These are phyloP conservation scores for Colletotrichum sp. DNA, from an alignment of 2,329 filamentous ascomycete genomes.

Conservation along the genomic window DNA sequence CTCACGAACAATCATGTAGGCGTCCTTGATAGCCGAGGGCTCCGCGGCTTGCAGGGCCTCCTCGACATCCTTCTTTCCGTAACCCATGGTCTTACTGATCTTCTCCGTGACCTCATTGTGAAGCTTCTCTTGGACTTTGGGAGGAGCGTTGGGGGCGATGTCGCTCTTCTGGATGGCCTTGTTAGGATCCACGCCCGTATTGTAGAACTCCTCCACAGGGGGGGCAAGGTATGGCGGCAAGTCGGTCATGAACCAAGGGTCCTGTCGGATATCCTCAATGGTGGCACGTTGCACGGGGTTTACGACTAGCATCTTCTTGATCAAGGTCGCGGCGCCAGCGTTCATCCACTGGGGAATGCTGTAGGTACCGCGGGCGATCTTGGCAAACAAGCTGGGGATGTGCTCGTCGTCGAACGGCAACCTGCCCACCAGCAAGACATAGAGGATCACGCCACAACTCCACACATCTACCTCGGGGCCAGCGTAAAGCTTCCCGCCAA, in stretches of 20 bases:
- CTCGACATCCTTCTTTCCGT: slow-evolving; percentile 92
- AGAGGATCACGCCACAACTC: slow-evolving; percentile 93
- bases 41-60: slow-evolving; percentile 91
- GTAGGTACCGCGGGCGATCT: slow-evolving; percentile 94
- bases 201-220: slow-evolving; percentile 89
- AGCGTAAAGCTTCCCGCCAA: slow-evolving; percentile 96
- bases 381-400: slow-evolving; percentile 96
- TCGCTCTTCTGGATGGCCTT: slow-evolving; percentile 86
- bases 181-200: slow-evolving; percentile 92
- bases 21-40: slow-evolving; percentile 97
- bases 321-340: slow-evolving; percentile 78
- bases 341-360: slow-evolving; percentile 92
- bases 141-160: slow-evolving; percentile 79
- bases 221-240: slow-evolving; percentile 86
- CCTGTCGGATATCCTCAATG: slow-evolving; percentile 89
- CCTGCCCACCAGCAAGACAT: slow-evolving; percentile 80
- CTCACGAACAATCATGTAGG: slow-evolving; percentile 96
- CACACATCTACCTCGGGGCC: slow-evolving; percentile 98
- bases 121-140: slow-evolving; percentile 84
- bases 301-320: slow-evolving; percentile 92
- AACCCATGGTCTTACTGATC: slow-evolving; percentile 97
- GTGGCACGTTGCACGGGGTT: slow-evolving; percentile 95
- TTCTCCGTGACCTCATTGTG: slow-evolving; percentile 94
- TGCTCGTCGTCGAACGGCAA: slow-evolving; percentile 98
- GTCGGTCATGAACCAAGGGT: slow-evolving; percentile 92